Conservation (phyloP, 78 protist species). For the Chrysochromulina parva region DNA sequence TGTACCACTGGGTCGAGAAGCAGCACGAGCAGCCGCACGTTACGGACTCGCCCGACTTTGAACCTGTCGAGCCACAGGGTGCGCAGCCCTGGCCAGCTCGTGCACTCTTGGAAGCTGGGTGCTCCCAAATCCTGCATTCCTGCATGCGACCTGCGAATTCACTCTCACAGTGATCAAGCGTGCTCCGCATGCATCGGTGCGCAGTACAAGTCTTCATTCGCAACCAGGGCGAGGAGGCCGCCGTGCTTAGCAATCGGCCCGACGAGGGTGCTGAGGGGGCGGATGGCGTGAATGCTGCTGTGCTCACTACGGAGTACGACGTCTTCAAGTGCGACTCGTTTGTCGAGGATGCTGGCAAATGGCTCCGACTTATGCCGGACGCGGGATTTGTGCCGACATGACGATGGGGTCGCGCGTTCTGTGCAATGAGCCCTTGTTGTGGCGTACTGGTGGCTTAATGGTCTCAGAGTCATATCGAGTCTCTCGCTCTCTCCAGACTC, state of each 20-base stretch:
- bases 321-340: neutral
- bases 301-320: neutral
- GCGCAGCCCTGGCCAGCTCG: too few species aligned
- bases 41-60: neutral
- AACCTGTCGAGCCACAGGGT: neutral
- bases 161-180: too few species aligned
- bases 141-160: too few species aligned
- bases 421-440: too few species aligned
- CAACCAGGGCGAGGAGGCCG: neutral
- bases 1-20: slow-evolving; percentile 6
- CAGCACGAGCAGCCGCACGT: neutral
- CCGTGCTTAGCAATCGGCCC: neutral
- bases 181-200: too few species aligned
- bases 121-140: too few species aligned
- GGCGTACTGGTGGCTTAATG: too few species aligned
- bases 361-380: neutral
- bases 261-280: neutral
- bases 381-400: neutral
- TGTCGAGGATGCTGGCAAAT: neutral
- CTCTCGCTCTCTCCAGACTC: too few species aligned
- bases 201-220: neutral
- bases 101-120: too few species aligned
- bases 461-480: too few species aligned
- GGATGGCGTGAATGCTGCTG: neutral
- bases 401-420: neutral